Percentiles rank a stretch among this genome's conserved stretches.
Evolutionary conservation across 176 grass and related monocot genomes (phyloP).

Genomic region (Phoenix roebelenii): DNA sequence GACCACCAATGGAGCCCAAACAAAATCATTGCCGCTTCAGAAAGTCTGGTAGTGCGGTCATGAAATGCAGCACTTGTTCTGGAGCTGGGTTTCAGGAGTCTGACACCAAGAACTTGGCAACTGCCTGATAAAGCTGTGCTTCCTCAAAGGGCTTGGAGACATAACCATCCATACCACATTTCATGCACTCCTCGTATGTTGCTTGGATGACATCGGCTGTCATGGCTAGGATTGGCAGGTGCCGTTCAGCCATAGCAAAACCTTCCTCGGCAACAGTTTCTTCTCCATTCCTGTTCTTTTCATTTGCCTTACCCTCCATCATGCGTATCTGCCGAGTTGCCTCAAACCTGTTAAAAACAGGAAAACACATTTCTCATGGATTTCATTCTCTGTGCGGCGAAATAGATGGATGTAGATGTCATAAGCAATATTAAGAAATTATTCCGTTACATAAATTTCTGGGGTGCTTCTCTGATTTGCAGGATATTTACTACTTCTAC

Average conservation of each 20-base stretch:
- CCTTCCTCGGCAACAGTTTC: slow-evolving; percentile 15
- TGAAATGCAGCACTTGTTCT: too few relatives aligned
- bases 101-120: slow-evolving; percentile 61
- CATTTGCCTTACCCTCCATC: slow-evolving; percentile 51
- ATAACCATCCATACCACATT: slow-evolving; percentile 85
- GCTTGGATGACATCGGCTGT: slow-evolving; percentile 95
- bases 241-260: slow-evolving; percentile 26
- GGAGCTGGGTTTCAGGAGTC: too few relatives aligned
- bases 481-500: too few relatives aligned
- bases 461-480: too few relatives aligned
- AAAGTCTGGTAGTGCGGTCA: too few relatives aligned
- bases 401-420: background rate
- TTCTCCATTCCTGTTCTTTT: slow-evolving; percentile 14
- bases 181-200: slow-evolving; percentile 78
- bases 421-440: background rate
- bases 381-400: background rate
- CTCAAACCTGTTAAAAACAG: slow-evolving; percentile 48
- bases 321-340: slow-evolving; percentile 66
- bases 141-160: slow-evolving; percentile 96
- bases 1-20: too few relatives aligned
- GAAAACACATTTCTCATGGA: background rate
- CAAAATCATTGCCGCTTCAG: too few relatives aligned
- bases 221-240: slow-evolving; percentile 79
- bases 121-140: slow-evolving; percentile 72
- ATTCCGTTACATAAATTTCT: too few relatives aligned